Conservation (phyloP, 2,329 filamentous ascomycete genomes). For the Xylaria sp. region DNA sequence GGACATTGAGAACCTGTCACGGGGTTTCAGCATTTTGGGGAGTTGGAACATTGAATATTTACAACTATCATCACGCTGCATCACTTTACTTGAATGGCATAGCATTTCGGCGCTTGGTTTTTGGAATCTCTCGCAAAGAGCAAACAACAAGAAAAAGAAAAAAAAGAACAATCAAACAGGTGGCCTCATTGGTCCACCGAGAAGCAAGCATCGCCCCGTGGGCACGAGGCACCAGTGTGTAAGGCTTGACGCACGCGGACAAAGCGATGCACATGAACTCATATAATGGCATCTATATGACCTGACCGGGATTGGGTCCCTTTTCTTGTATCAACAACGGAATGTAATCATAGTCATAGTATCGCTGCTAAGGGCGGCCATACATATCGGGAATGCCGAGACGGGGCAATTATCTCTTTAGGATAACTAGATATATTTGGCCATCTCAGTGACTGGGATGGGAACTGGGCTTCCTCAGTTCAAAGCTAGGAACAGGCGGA, state of each 20-base stretch:
- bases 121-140: background rate
- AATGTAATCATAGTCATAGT: conserved; percentile 19
- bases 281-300: conserved; percentile 19
- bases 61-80: conserved; percentile 16
- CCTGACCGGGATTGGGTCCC: conserved; percentile 15
- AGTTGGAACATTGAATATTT: conserved; percentile 24
- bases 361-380: background rate
- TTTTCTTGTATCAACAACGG: conserved; percentile 21
- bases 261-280: conserved; percentile 20
- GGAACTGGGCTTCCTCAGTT: background rate
- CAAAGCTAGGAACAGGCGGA: background rate
- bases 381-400: conserved; percentile 1
- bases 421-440: conserved; percentile 1
- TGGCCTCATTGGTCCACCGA: background rate
- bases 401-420: background rate
- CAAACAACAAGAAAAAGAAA: background rate
- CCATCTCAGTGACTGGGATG: background rate
- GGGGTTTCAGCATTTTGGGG: conserved; percentile 27
- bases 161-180: background rate
- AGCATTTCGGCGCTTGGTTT: conserved; percentile 15
- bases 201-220: conserved; percentile 3
- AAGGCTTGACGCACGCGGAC: conserved; percentile 12
- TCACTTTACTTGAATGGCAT: conserved; percentile 26
- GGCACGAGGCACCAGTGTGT: conserved; percentile 27
- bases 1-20: conserved; percentile 27